A percentile compares a stretch with the other conserved stretches of the same genome.
These are phyloP conservation scores for Umbelopsis sp. DNA, from an alignment of 192 early-diverging fungal genomes.

Conservation along the genomic window DNA sequence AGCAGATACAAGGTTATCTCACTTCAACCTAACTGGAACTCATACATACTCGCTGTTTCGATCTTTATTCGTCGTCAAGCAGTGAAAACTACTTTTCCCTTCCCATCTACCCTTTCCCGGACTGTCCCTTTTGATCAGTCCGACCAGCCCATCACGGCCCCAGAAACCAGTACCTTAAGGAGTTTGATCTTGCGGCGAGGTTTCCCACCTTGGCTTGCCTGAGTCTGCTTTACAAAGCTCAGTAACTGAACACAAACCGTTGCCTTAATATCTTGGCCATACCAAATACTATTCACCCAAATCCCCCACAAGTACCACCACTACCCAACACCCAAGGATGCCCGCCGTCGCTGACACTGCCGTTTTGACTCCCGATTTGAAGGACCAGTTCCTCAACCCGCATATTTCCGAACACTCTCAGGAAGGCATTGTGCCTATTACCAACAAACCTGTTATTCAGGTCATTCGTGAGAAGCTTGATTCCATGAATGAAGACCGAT, in stretches of 20 bases:
- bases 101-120: constrained; percentile 22
- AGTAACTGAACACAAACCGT: constrained; percentile 15
- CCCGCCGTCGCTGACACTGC: constrained; percentile 33
- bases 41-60: constrained; percentile 1
- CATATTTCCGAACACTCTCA: neutral
- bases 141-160: constrained; percentile 37
- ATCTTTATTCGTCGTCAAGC: neutral
- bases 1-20: too few relatives aligned
- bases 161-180: constrained; percentile 39
- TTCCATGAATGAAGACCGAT: constrained; percentile 36
- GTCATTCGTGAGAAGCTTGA: constrained; percentile 41
- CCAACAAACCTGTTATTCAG: constrained; percentile 20
- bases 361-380: constrained; percentile 17
- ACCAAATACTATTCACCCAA: constrained; percentile 3
- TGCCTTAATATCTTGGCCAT: constrained; percentile 24
- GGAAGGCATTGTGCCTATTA: neutral
- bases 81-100: constrained; percentile 10
- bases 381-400: neutral
- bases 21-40: too few relatives aligned
- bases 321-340: constrained; percentile 11
- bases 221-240: constrained; percentile 29
- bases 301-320: neutral
- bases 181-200: constrained; percentile 40
- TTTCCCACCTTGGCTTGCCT: constrained; percentile 32
- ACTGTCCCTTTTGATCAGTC: constrained; percentile 31